Base-by-base conservation (phyloP, 208 protist genomes). In the Leishmania aethiopica region DNA sequence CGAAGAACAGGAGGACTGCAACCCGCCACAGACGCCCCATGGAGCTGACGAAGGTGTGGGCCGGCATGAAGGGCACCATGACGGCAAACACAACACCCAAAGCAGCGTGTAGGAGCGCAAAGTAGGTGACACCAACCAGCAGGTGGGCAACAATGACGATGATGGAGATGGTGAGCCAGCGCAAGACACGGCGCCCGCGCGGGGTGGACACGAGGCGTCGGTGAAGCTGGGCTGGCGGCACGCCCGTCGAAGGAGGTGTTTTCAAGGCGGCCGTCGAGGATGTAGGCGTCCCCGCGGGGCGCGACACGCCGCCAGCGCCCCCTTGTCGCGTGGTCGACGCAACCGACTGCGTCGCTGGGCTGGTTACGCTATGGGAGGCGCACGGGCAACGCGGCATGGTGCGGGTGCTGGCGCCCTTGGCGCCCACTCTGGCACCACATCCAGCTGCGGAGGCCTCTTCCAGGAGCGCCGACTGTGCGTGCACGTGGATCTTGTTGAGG, bases 11-110 rank as follows among this genome's bases (percentile, higher is more conserved):
- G 1, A 88, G 45, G 28, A 94, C 19, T 0, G 89, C 80, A 15
- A 78, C 32, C 1, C 83, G 78, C 92, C 90, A 95, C 25, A 94
- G 17, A 28, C 83, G 79, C 77, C 88, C 84, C 87, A 93, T 90
- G 1, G 79, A 64, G 2, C 35, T 53, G 25, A 93, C 67, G 55
- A 92, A 94, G 0, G 57, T 42, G 51, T 79, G 35, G 28, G 75
- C 53, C 3, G 82, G 40, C 13, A 93, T 35, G 2, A 93, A 37
- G 13, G 83, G 80, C 60, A 92, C 84, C 19, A 70, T 40, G 8
- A 92, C 19, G n/a, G 77, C 84, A 84, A 93, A 92, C 35, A 90
- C 70, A 53, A 75, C 13, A 57, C 90, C 76, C 2, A 96, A 76
- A 5, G 70, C 76, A 17, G 86, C 35, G 76, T 94, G 93, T 80